These are phyloP conservation scores for Peronospora farinosa DNA, from an alignment of 352 stramenopile species.

Conservation along the genomic window DNA sequence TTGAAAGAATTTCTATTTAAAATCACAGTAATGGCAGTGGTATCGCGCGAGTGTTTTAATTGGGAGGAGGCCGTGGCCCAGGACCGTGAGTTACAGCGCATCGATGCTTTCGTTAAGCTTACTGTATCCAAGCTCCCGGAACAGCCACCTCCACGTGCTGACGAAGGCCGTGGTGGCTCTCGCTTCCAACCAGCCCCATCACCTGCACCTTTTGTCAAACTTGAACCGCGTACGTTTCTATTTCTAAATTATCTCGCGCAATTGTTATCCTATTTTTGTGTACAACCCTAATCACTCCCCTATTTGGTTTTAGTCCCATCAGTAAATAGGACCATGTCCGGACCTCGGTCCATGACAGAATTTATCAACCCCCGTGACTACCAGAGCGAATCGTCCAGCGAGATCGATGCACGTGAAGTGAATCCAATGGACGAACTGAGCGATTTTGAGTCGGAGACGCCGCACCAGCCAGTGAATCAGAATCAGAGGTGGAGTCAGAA, in stretches of 20 bases:
- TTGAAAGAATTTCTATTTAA: no score
- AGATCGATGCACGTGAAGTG: constrained; percentile 42
- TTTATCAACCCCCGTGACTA: constrained; percentile 31
- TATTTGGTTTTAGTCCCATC: no score
- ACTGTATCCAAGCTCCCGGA: constrained; percentile 20
- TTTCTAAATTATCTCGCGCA: constrained; percentile 1
- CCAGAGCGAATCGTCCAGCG: constrained; percentile 45
- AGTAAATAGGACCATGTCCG: no score
- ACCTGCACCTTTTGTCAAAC: constrained; percentile 11
- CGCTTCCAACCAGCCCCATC: constrained; percentile 15
- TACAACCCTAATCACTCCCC: no score
- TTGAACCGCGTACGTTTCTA: constrained; percentile 11
- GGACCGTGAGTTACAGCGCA: constrained; percentile 25
- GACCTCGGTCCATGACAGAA: constrained; percentile 1
- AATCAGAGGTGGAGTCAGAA: background rate
- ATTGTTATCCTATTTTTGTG: no score
- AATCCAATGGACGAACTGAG: constrained; percentile 61
- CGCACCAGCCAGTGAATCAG: constrained; percentile 3
- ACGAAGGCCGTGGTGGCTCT: constrained; percentile 7
- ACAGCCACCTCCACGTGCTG: background rate
- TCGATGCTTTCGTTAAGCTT: constrained; percentile 20
- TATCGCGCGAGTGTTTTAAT: constrained; percentile 16
- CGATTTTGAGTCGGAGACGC: constrained; percentile 40
- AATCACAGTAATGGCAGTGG: background rate
- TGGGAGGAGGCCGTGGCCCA: constrained; percentile 29